Percentiles rank a stretch among this genome's conserved stretches.
These are phyloP conservation scores for Mycena sanguinolenta DNA, from an alignment of 768 basidiomycete species.

Conservation along the genomic window DNA sequence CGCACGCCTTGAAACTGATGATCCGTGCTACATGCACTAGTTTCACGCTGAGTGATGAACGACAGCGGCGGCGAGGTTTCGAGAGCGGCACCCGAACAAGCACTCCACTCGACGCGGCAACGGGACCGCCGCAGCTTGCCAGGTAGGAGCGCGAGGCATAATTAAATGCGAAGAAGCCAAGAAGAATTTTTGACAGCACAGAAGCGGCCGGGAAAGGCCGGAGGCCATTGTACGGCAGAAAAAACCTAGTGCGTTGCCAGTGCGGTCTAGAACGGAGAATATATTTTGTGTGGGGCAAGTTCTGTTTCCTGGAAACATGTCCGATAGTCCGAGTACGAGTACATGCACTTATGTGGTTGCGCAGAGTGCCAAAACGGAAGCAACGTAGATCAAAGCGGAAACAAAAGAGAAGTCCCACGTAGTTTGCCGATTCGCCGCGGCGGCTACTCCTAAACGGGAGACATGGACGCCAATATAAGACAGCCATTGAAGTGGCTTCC, in stretches of 20 bases:
- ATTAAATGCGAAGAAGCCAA: conserved; percentile 14
- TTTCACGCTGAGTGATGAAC: conserved; percentile 20
- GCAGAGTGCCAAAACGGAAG: not conserved
- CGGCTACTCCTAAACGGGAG: conserved; percentile 9
- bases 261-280: not conserved
- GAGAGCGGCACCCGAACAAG: conserved; percentile 8
- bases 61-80: conserved; percentile 16
- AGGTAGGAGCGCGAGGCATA: not conserved
- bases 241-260: not conserved
- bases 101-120: conserved; percentile 9
- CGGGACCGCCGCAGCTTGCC: conserved; percentile 11
- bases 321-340: not conserved
- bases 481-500: no score
- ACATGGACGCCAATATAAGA: not conserved
- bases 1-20: no score
- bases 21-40: conserved; percentile 15
- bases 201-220: not conserved
- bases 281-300: no score
- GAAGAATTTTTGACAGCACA: no score
- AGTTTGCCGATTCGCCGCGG: not conserved
- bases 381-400: not conserved
- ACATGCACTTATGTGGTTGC: not conserved
- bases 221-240: not conserved
- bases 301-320: not conserved
- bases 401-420: not conserved